A percentile compares a stretch with the other conserved stretches of the same genome.
phyloP scores from a whole-genome alignment of 768 basidiomycete species.

The Crassisporium funariophilum region DNA sequence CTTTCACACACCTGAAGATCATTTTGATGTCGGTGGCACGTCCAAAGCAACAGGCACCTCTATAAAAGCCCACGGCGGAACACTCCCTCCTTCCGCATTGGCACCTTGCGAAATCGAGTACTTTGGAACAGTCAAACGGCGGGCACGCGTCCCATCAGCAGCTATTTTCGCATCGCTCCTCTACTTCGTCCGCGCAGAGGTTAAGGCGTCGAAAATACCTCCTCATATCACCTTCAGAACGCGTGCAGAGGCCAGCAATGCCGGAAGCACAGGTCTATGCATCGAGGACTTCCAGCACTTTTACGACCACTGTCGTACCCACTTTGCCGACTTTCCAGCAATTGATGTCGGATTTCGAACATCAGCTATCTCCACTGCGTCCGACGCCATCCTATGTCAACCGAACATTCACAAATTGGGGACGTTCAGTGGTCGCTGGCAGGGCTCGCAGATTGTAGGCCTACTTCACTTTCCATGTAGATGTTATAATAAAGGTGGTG shows the following conservation, averaged over 20 bases:
- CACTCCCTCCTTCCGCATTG: slow-evolving; percentile 28
- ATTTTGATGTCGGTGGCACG: slow-evolving; percentile 26
- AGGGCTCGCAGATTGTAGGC: slow-evolving; percentile 50
- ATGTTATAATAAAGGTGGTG: neutral
- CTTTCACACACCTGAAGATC: slow-evolving; percentile 37
- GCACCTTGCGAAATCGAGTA: slow-evolving; percentile 36
- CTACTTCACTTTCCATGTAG: neutral
- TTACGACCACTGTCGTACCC: slow-evolving; percentile 43
- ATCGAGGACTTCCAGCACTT: slow-evolving; percentile 49
- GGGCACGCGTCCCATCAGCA: slow-evolving; percentile 41
- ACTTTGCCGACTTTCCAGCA: slow-evolving; percentile 34
- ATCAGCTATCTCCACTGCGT: slow-evolving; percentile 10
- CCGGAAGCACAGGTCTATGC: slow-evolving; percentile 41
- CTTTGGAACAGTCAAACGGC: slow-evolving; percentile 40
- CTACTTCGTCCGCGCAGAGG: slow-evolving; percentile 48
- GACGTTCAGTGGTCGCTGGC: slow-evolving; percentile 49
- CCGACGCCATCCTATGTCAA: slow-evolving; percentile 20
- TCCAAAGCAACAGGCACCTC: neutral
- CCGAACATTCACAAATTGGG: slow-evolving; percentile 39
- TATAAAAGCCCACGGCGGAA: too few relatives aligned
- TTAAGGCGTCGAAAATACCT: slow-evolving; percentile 32
- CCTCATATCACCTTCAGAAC: slow-evolving; percentile 36
- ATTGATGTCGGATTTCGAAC: slow-evolving; percentile 24
- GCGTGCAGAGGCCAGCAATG: slow-evolving; percentile 33
- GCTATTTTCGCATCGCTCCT: slow-evolving; percentile 49